Conservation (phyloP, 208 protist species). For the Tetramitus jugosus region DNA sequence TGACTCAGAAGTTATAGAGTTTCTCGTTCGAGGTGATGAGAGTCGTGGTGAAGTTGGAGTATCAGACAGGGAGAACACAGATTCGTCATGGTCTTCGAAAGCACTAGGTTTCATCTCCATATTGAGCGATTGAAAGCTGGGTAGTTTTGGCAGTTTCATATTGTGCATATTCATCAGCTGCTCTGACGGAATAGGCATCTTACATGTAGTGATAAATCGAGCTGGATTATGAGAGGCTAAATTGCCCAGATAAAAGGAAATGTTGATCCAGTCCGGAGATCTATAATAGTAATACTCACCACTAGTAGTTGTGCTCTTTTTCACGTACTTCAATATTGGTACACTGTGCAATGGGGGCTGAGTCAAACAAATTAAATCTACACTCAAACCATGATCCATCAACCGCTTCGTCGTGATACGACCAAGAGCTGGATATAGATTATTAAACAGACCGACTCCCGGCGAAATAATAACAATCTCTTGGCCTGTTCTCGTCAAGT, state of each 20-base stretch:
- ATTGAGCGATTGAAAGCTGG: too few species aligned
- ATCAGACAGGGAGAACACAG: too few species aligned
- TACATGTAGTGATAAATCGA: too few species aligned
- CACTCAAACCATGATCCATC: slow-evolving; percentile 14
- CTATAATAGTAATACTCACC: neutral
- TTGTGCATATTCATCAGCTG: too few species aligned
- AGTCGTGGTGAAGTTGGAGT: too few species aligned
- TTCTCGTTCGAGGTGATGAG: too few species aligned
- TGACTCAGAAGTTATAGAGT: too few species aligned
- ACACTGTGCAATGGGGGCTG: neutral
- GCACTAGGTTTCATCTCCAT: too few species aligned
- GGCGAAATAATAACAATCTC: slow-evolving; percentile 16
- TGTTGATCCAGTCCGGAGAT: slow-evolving; percentile 14
- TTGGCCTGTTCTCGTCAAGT: slow-evolving; percentile 19
- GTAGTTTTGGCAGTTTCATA: too few species aligned
- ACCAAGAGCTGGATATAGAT: neutral
- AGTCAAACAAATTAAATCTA: slow-evolving; percentile 8
- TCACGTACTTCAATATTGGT: slow-evolving; percentile 13
- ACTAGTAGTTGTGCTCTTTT: neutral
- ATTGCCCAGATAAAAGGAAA: slow-evolving; percentile 4
- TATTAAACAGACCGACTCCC: slow-evolving; percentile 13
- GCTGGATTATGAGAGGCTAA: too few species aligned
- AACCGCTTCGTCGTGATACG: slow-evolving; percentile 14
- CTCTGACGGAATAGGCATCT: too few species aligned
- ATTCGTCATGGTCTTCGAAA: too few species aligned